Conservation (phyloP, 768 basidiomycete genomes). For the Naematelia aurantialba region DNA sequence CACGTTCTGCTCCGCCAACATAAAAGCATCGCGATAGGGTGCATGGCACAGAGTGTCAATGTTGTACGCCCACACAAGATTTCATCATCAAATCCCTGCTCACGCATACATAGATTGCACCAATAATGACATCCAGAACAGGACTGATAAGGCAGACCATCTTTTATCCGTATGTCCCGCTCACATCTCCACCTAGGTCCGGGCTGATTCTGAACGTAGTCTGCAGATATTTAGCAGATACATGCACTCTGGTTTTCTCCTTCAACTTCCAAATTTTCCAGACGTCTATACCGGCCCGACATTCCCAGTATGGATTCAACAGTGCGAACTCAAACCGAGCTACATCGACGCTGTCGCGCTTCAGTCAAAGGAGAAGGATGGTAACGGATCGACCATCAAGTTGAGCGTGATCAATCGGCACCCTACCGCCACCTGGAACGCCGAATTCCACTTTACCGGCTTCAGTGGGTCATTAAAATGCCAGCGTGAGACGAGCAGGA, state of each 20-base stretch:
- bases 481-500: neutral
- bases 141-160: slow-evolving; percentile 8
- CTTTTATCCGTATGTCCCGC: neutral
- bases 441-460: slow-evolving; percentile 9
- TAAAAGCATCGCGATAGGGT: slow-evolving; percentile 60
- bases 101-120: too few relatives aligned
- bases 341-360: neutral
- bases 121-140: neutral
- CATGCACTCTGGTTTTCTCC: slow-evolving; percentile 53
- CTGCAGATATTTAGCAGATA: slow-evolving; percentile 57
- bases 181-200: too few relatives aligned
- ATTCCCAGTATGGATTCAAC: slow-evolving; percentile 3
- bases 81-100: too few relatives aligned
- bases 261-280: slow-evolving; percentile 5
- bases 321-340: slow-evolving; percentile 3
- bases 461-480: neutral
- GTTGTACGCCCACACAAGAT: too few relatives aligned
- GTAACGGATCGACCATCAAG: slow-evolving; percentile 50
- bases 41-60: slow-evolving; percentile 58
- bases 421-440: slow-evolving; percentile 48
- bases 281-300: slow-evolving; percentile 14
- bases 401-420: slow-evolving; percentile 58
- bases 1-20: slow-evolving; percentile 61
- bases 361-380: slow-evolving; percentile 7
- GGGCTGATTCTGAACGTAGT: neutral